A percentile compares a stretch with the other conserved stretches of the same genome.
These are phyloP conservation scores for Jamesozyma rosinii DNA, from an alignment of 805 yeast species.

Conservation along the genomic window DNA sequence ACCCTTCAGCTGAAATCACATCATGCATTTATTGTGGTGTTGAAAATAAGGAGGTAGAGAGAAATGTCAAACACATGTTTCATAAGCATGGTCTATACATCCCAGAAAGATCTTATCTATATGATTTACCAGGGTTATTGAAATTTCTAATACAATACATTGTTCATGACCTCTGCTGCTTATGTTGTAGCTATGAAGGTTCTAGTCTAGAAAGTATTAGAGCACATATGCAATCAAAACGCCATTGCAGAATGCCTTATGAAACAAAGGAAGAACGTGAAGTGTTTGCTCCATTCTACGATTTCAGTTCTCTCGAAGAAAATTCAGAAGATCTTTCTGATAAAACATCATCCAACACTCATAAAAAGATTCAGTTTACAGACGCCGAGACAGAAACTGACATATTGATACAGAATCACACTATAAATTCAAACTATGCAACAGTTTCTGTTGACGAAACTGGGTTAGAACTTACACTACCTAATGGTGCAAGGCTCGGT, in stretches of 20 bases:
- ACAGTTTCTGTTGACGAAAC: conserved; percentile 38
- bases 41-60: conserved; percentile 44
- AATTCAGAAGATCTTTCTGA: conserved; percentile 35
- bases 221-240: conserved; percentile 76
- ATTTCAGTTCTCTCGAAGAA: conserved; percentile 59
- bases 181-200: conserved; percentile 81
- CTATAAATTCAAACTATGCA: conserved; percentile 28
- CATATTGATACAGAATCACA: conserved; percentile 17
- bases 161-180: conserved; percentile 74
- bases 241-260: conserved; percentile 84
- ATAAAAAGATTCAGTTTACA: conserved; percentile 28
- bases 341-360: conserved; percentile 13
- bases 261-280: conserved; percentile 71
- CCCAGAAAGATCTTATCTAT: conserved; percentile 69
- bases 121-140: conserved; percentile 64
- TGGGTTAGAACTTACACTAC: conserved; percentile 61
- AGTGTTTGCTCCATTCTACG: conserved; percentile 73
- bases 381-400: conserved; percentile 25
- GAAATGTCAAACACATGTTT: conserved; percentile 68
- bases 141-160: conserved; percentile 69
- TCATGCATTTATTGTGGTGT: conserved; percentile 52
- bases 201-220: conserved; percentile 73
- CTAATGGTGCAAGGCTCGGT: conserved; percentile 71
- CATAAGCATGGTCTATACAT: conserved; percentile 73
- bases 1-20: conserved; percentile 20